Base-by-base conservation (phyloP, 495 filamentous ascomycete genomes). In the Delitschia confertaspora region DNA sequence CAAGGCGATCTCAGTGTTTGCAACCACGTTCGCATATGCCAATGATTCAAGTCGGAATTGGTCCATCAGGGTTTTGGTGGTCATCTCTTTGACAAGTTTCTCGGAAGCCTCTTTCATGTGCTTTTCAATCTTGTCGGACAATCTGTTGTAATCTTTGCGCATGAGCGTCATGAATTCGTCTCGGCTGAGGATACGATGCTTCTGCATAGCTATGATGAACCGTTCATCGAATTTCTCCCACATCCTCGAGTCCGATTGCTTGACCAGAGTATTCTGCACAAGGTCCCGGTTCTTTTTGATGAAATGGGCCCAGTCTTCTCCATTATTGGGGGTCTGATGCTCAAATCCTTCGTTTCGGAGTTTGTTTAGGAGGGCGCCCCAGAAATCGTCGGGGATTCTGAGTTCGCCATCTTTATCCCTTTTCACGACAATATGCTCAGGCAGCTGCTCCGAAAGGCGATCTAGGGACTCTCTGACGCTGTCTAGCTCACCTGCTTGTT, bases 341-440 rank as follows among this genome's bases (percentile, higher is more conserved):
- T 8, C 22, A 17, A 64, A 41, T 18, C 65, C 60, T 13, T 44
- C 41, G 33, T 51, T 17, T 27, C 54, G 34, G 62, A 62, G 8
- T 48, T 43, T 47, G 50, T 42, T 42, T 57, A 58, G 59, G 14
- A 80, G 49, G 3, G 74, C 74, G 33, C 67, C 59, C 74, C 72
- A 80, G 36, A 79, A 74, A 6, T 72, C 67, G 14, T 71, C 59
- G 2, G 70, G 57, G 33, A 78, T 68, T 31, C 64, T 51, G 0
- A 60, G 37, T 22, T 67, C 64, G 24, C 70, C 72, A 21, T 61
- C 51, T 42, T 70, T 62, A 21, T 60, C 60, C 18, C 61, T 56
- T 21, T 66, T 62, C 42, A 65, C 59, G 16, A 65, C 47, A 23
- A 60, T 11, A 5, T 33, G 24, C 8, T 62, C 55, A 0, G 70